Percentiles rank a stretch among this genome's conserved stretches.
phyloP scores from a whole-genome alignment of 2,329 filamentous ascomycete species.

The Domatiomyces globalis region DNA sequence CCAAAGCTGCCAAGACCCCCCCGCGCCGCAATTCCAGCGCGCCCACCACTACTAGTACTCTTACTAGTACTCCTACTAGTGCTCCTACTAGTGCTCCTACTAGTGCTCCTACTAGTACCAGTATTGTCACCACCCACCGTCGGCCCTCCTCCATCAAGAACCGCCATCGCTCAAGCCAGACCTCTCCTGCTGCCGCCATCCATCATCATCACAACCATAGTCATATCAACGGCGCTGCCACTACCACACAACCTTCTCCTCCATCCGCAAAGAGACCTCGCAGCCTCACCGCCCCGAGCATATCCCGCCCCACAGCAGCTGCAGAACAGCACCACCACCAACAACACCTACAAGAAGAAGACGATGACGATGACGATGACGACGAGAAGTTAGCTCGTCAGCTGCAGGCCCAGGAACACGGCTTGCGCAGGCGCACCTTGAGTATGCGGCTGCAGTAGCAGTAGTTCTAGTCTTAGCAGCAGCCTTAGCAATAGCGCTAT shows the following conservation, averaged over 20 bases:
- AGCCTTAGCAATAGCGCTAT: no score
- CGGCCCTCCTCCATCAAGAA: conserved; percentile 5
- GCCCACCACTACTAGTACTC: conserved; percentile 4
- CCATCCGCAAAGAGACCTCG: not conserved
- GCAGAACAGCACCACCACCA: conserved; percentile 4
- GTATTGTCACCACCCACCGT: conserved; percentile 6
- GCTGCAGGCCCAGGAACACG: conserved; percentile 16
- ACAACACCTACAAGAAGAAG: conserved; percentile 4
- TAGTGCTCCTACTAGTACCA: conserved; percentile 6
- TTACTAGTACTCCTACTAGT: not conserved
- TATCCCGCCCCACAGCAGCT: not conserved
- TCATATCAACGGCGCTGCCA: not conserved
- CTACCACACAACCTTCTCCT: not conserved
- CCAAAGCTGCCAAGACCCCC: conserved; percentile 6
- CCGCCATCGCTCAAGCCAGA: conserved; percentile 13
- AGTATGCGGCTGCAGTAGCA: not conserved
- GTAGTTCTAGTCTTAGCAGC: no score
- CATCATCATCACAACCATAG: not conserved
- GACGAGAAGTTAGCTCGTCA: conserved; percentile 16
- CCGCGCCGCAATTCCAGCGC: conserved; percentile 13
- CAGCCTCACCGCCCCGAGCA: not conserved
- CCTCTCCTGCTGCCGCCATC: conserved; percentile 4
- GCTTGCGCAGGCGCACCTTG: conserved; percentile 8
- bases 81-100: conserved; percentile 6
- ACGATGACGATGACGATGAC: conserved; percentile 10